Conservation (phyloP, 805 yeast genomes). For the Saturnispora besseyi region DNA sequence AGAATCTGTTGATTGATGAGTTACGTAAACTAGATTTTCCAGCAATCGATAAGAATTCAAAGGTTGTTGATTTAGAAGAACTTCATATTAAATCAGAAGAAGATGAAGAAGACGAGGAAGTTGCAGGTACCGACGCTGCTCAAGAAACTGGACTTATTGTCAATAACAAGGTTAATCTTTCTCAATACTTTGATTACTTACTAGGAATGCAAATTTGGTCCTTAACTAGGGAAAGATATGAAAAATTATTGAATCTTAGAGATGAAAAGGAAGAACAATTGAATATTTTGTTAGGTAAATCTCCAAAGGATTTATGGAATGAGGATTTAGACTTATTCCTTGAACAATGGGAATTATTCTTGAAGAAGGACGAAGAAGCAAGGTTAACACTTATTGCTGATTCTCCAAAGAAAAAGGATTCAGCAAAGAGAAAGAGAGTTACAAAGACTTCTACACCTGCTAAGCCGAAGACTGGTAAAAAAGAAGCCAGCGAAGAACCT, state of each 20-base stretch:
- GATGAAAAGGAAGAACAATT: slow-evolving; percentile 67
- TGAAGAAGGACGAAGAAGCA: slow-evolving; percentile 53
- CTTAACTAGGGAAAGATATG: slow-evolving; percentile 82
- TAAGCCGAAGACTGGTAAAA: slow-evolving; percentile 14
- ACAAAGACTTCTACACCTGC: slow-evolving; percentile 26
- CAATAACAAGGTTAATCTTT: slow-evolving; percentile 36
- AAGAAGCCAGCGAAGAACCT: slow-evolving; percentile 14
- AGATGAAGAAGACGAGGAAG: slow-evolving; percentile 18
- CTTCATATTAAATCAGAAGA: slow-evolving; percentile 28
- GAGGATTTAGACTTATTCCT: slow-evolving; percentile 71
- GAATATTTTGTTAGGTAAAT: slow-evolving; percentile 49
- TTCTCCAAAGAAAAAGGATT: slow-evolving; percentile 33
- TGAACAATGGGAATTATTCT: slow-evolving; percentile 55
- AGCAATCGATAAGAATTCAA: slow-evolving; percentile 61
- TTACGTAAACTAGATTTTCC: slow-evolving; percentile 63
- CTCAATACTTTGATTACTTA: slow-evolving; percentile 73
- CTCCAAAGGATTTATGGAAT: slow-evolving; percentile 86
- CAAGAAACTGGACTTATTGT: slow-evolving; percentile 25
- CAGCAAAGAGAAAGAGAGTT: slow-evolving; percentile 21
- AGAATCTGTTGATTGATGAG: slow-evolving; percentile 52
- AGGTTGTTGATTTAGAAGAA: slow-evolving; percentile 43
- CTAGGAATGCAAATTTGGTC: slow-evolving; percentile 93
- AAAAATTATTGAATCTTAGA: slow-evolving; percentile 62
- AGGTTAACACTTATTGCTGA: slow-evolving; percentile 42
- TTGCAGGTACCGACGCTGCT: slow-evolving; percentile 29